Percentiles rank a stretch among this genome's conserved stretches.
Evolutionary conservation across 768 basidiomycete genomes (phyloP).

Genomic region (Clathrus columnatus): DNA sequence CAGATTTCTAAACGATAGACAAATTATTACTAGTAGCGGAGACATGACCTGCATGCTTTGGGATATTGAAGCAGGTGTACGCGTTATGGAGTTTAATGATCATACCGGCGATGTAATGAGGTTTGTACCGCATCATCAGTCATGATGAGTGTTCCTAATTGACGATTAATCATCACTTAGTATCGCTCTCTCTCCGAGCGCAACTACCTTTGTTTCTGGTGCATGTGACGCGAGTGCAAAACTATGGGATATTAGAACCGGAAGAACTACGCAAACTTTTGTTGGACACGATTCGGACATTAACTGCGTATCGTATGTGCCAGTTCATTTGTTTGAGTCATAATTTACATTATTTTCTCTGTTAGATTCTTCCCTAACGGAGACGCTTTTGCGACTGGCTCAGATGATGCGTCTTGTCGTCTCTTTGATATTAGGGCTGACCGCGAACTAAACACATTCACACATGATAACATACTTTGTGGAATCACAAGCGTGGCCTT

Average conservation of each 20-base stretch:
- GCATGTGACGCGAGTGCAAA: conserved; percentile 98
- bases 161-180: conserved; percentile 32
- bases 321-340: conserved; percentile 11
- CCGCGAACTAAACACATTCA: conserved; percentile 92
- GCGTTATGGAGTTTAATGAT: conserved; percentile 98
- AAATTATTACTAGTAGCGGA: conserved; percentile 95
- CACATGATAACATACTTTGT: conserved; percentile 97
- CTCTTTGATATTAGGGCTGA: conserved; percentile 97
- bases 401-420: conserved; percentile 97
- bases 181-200: conserved; percentile 87
- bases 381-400: conserved; percentile 97
- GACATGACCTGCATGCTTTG: conserved; percentile 99
- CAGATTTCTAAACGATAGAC: conserved; percentile 96
- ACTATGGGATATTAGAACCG: conserved; percentile 97
- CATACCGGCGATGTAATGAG: conserved; percentile 99
- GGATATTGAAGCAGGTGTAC: conserved; percentile 97
- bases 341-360: no score
- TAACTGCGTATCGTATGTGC: conserved; percentile 91
- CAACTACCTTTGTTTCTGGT: conserved; percentile 96
- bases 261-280: conserved; percentile 96
- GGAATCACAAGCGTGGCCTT: conserved; percentile 99
- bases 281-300: conserved; percentile 98
- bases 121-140: conserved; percentile 41
- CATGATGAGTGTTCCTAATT: not conserved
- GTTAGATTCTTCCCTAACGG: conserved; percentile 97